These are phyloP conservation scores for Phytophthora boehmeriae DNA, from an alignment of 352 stramenopile genomes.

Conservation along the genomic window DNA sequence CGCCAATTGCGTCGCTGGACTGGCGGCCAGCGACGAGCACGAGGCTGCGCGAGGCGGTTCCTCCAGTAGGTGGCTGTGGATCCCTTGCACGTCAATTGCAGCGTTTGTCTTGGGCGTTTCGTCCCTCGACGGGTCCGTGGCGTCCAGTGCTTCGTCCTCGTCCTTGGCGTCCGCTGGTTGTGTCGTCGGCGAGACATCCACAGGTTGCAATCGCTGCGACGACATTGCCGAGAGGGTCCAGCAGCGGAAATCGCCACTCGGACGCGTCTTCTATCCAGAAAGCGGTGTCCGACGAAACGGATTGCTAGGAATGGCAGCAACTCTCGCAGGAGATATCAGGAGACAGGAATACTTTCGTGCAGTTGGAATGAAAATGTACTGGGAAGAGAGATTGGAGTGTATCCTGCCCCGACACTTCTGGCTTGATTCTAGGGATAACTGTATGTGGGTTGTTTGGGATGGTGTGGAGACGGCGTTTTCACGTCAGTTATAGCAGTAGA, in stretches of 20 bases:
- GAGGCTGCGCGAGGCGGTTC: constrained; percentile 24
- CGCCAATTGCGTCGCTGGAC: constrained; percentile 16
- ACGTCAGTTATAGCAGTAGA: not conserved
- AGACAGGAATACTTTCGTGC: no score
- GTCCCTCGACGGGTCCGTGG: constrained; percentile 28
- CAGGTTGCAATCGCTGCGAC: not conserved
- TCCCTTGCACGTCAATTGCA: constrained; percentile 8
- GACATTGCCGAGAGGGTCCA: no score
- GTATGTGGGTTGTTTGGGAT: no score
- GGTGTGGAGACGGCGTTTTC: no score
- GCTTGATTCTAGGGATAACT: no score
- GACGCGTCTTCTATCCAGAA: no score
- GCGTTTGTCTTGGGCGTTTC: no score
- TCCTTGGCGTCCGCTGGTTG: not conserved
- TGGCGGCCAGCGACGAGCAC: constrained; percentile 29
- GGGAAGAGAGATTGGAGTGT: no score
- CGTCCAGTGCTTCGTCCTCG: constrained; percentile 27
- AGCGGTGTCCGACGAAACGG: not conserved
- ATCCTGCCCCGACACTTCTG: no score
- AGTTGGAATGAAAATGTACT: no score
- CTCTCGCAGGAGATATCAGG: no score
- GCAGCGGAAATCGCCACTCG: not conserved
- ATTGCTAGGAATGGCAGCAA: no score
- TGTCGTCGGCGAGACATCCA: not conserved
- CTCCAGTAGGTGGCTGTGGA: constrained; percentile 5